phyloP scores from a whole-genome alignment of 495 filamentous ascomycete species.

The Podospora pseudopauciseta region DNA sequence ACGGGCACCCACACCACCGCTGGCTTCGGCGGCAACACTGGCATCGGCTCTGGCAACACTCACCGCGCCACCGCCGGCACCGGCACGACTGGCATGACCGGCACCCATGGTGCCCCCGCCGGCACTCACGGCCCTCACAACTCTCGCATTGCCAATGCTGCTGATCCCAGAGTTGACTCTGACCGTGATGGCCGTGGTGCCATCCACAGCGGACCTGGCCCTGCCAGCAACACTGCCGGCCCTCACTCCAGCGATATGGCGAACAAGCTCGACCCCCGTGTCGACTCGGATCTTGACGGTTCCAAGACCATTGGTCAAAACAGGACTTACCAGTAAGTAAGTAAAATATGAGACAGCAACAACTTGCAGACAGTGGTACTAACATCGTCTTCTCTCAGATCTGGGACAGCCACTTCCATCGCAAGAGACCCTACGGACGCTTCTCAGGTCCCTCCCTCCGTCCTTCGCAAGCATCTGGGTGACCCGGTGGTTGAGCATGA shows the following conservation, averaged over 20 bases:
- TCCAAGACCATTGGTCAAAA: conserved; percentile 40
- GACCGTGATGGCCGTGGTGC: conserved; percentile 39
- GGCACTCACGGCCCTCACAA: conserved; percentile 45
- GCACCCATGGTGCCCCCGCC: conserved; percentile 26
- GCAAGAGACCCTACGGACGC: conserved; percentile 45
- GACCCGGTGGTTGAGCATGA: conserved; percentile 39
- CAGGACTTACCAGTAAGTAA: conserved; percentile 49
- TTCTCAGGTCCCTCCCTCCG: conserved; percentile 47
- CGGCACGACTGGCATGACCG: conserved; percentile 32
- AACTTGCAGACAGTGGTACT: neutral
- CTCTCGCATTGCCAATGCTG: conserved; percentile 54
- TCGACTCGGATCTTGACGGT: conserved; percentile 27
- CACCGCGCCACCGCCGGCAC: conserved; percentile 22
- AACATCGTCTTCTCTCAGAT: neutral
- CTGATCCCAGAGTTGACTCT: conserved; percentile 47
- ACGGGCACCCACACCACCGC: conserved; percentile 20
- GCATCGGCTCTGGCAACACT: conserved; percentile 16
- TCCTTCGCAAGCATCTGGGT: conserved; percentile 37
- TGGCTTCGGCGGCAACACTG: conserved; percentile 22
- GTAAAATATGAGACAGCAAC: conserved; percentile 23
- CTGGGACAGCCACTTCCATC: neutral
- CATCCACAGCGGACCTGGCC: conserved; percentile 18
- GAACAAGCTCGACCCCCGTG: conserved; percentile 19
- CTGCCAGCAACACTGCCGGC: conserved; percentile 20
- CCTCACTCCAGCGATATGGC: conserved; percentile 13